Conservation (phyloP, 2,329 filamentous ascomycete genomes). For the Colletotrichum lentis region DNA sequence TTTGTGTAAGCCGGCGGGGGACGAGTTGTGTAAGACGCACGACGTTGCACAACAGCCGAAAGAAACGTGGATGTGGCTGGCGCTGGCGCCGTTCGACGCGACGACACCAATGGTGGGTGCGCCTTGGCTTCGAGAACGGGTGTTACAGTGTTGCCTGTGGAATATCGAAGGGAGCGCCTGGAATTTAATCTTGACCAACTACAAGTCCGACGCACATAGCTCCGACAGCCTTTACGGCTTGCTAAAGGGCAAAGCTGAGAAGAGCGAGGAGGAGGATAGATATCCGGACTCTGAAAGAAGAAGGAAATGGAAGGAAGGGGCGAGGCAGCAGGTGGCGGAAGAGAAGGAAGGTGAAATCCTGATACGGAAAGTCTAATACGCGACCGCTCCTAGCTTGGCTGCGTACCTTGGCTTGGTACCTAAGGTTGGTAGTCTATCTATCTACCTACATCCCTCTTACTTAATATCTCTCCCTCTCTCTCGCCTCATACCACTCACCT, state of each 20-base stretch:
- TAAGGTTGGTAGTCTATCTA: background rate
- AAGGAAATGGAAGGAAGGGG: constrained; percentile 1
- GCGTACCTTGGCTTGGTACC: background rate
- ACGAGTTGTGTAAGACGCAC: constrained; percentile 10
- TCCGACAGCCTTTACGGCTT: background rate
- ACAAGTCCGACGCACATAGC: background rate
- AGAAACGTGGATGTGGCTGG: constrained; percentile 35
- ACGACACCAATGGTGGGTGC: constrained; percentile 3
- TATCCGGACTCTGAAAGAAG: background rate
- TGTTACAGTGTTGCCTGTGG: background rate
- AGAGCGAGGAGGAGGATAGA: background rate
- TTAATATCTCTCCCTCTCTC: no score
- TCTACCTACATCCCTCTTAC: no score
- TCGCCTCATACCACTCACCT: no score
- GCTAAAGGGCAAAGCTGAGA: background rate
- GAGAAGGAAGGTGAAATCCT: constrained; percentile 22
- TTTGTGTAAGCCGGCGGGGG: constrained; percentile 21
- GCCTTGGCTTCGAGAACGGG: constrained; percentile 7
- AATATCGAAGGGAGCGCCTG: constrained; percentile 28
- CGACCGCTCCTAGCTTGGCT: background rate
- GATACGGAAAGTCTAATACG: background rate
- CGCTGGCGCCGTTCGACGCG: constrained; percentile 19
- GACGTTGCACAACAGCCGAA: constrained; percentile 25
- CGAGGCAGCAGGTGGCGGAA: background rate
- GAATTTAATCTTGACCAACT: constrained; percentile 18